Evolutionary conservation across 495 filamentous ascomycete genomes (phyloP).

Genomic region (Annulohypoxylon stygium): DNA sequence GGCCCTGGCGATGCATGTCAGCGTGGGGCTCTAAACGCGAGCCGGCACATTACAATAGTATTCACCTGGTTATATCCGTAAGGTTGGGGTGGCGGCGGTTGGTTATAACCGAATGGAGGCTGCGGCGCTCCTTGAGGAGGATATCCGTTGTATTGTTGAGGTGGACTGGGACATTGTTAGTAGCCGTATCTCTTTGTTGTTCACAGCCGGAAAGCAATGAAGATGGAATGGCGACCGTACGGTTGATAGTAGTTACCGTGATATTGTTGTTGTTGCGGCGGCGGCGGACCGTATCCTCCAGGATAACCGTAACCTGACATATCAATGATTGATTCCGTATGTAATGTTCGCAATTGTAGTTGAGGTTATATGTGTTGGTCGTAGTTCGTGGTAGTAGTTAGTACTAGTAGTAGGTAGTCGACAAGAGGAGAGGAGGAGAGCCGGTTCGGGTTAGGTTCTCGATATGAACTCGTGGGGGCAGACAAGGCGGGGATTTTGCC

Average conservation of each 20-base stretch:
- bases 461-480: slow-evolving; percentile 41
- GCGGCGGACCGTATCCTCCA: slow-evolving; percentile 58
- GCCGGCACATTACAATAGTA: slow-evolving; percentile 46
- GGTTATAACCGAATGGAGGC: slow-evolving; percentile 61
- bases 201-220: slow-evolving; percentile 37
- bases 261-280: slow-evolving; percentile 55
- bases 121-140: slow-evolving; percentile 53
- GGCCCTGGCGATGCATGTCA: slow-evolving; percentile 50
- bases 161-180: slow-evolving; percentile 46
- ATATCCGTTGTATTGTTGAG: slow-evolving; percentile 54
- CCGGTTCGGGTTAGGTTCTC: slow-evolving; percentile 9
- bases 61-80: slow-evolving; percentile 52
- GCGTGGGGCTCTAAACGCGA: slow-evolving; percentile 36
- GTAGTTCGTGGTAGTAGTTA: neutral
- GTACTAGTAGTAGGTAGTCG: neutral
- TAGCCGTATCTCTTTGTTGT: slow-evolving; percentile 20
- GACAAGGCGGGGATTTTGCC: slow-evolving; percentile 29
- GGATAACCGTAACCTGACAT: slow-evolving; percentile 59
- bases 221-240: slow-evolving; percentile 46
- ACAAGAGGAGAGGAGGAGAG: neutral
- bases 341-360: slow-evolving; percentile 23
- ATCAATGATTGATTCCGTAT: slow-evolving; percentile 49
- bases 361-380: neutral
- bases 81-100: slow-evolving; percentile 58
- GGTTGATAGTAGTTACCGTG: slow-evolving; percentile 57